Conservation (phyloP, 2,329 filamentous ascomycete genomes). For the Cladosporium cucumerinum region DNA sequence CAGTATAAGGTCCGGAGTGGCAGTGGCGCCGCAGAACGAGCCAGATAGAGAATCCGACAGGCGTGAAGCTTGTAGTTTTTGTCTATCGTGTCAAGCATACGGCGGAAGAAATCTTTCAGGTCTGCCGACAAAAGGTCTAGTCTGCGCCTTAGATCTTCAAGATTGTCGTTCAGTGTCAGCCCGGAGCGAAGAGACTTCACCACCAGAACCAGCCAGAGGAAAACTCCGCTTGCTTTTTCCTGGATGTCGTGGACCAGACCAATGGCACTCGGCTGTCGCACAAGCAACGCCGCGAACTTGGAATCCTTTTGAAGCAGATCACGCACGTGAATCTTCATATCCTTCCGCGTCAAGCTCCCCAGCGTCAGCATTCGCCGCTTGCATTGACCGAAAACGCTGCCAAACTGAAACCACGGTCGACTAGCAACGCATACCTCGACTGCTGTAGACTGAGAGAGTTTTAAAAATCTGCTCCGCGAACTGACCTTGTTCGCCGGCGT, state of each 20-base stretch:
- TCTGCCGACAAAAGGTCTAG: background rate
- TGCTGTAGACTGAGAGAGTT: background rate
- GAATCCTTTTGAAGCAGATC: conserved; percentile 18
- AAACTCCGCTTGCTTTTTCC: conserved; percentile 26
- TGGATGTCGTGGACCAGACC: conserved; percentile 18
- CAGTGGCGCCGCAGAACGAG: background rate
- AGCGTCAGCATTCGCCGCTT: background rate
- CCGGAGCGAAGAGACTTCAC: conserved; percentile 21
- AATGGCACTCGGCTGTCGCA: background rate
- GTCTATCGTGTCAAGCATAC: background rate
- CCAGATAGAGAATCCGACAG: background rate
- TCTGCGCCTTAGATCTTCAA: background rate
- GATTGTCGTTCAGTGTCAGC: background rate
- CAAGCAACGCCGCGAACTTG: background rate
- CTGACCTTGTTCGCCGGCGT: background rate
- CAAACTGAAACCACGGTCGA: background rate
- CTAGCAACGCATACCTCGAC: background rate
- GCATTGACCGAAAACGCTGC: background rate
- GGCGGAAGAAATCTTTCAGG: background rate
- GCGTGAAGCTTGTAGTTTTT: background rate
- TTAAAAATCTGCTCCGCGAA: background rate
- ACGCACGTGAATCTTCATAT: conserved; percentile 21
- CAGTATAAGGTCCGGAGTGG: background rate
- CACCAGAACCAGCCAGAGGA: conserved; percentile 31
- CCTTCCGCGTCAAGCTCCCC: background rate